Evolutionary conservation across 352 stramenopile genomes (phyloP).

Genomic region (Aphanomyces euteiches): DNA sequence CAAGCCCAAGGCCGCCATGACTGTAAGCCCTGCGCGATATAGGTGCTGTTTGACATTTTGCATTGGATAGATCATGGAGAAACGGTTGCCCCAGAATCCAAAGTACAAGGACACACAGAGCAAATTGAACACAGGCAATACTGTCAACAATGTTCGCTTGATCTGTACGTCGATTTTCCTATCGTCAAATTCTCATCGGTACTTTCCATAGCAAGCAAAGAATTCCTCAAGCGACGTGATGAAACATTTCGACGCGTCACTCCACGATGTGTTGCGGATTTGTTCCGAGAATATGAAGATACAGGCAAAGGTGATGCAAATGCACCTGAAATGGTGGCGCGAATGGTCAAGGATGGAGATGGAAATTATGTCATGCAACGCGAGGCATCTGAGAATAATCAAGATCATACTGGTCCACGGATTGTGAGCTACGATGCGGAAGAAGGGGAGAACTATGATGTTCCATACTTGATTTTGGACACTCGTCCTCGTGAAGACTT

Average conservation of each 20-base stretch:
- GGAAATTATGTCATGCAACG: conserved; percentile 70
- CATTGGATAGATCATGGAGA: conserved; percentile 60
- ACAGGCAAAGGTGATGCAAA: conserved; percentile 36
- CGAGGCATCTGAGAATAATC: conserved; percentile 47
- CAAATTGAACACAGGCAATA: conserved; percentile 71
- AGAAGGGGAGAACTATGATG: conserved; percentile 71
- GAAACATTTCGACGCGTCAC: conserved; percentile 75
- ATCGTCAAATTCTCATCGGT: neutral
- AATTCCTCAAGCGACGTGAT: conserved; percentile 77
- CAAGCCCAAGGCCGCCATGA: conserved; percentile 63
- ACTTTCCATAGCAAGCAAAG: conserved; percentile 50
- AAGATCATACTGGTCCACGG: conserved; percentile 43
- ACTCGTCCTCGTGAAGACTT: conserved; percentile 69
- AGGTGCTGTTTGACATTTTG: neutral
- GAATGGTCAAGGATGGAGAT: conserved; percentile 64
- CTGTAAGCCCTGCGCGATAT: conserved; percentile 34
- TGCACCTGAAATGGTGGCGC: conserved; percentile 63
- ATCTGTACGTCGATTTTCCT: conserved; percentile 45
- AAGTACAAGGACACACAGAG: conserved; percentile 76
- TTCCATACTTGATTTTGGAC: conserved; percentile 69
- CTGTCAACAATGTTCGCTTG: conserved; percentile 70
- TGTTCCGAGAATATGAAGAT: conserved; percentile 77
- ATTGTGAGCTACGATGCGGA: conserved; percentile 77
- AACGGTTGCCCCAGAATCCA: conserved; percentile 66
- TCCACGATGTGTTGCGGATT: conserved; percentile 56